Evolutionary conservation across 345 rosid species (phyloP), one percentile per base, ranked within the genome.

Genomic region (Chamaenerion angustifolium): DNA sequence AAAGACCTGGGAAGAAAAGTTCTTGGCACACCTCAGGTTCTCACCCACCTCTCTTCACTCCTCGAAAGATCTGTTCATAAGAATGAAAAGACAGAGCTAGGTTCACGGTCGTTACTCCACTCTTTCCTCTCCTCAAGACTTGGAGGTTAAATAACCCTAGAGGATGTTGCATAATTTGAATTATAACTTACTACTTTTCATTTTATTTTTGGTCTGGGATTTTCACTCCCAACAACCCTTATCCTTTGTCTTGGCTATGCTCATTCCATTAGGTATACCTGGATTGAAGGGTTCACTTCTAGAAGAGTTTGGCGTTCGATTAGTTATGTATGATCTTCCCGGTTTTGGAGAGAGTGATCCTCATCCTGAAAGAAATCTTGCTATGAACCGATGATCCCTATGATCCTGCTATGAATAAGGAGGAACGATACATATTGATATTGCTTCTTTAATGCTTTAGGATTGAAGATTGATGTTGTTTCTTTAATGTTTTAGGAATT

Each of bases 331-430:
- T 68, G 89, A 82, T 68, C 89, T 78, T 58, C 89, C 85, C 13
- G 89, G 89, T 63, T 82, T 76, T 70, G 89, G 89, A 16, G 89
- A 82, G 76, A 82, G 89, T 63, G 85, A 78, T 66, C 78, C 85
- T 63, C 74, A 76, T 42, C 75, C 79, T 16, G 53, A 31, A 23
- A 66, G 89, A 69, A 71, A 70, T 57, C 8, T 8, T 5, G 37
- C 76, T 75, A 83, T 79, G 74, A 64, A 59, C 76, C 72, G 85
- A 76, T 43, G 78, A 76, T 70, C 85, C 89, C 8, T 81, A 74
- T 56, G 82, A 81, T 69, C 58, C 75, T 37, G 17, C 72, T 46
- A 78, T 81, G 85, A 76, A 61, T 40, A 78, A 58, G 67, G 59
- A 35, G 15, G 89, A 81, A 69, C 65, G 68, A 67, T 51, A 48